Conservation (phyloP, 306 rosid genomes). For the Begonia fuchsioides region DNA sequence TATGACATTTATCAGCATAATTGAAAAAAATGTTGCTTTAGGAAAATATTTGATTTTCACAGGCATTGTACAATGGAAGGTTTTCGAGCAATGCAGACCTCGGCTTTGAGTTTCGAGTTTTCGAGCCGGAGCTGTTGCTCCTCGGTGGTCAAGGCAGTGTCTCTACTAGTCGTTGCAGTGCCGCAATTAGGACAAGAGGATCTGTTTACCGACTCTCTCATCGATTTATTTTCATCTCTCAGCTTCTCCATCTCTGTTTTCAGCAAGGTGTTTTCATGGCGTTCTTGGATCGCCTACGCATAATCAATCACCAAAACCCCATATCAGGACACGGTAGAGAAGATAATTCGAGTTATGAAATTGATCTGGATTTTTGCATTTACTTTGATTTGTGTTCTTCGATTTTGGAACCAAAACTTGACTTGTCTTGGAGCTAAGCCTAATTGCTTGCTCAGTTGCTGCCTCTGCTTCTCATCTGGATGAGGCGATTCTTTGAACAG, state of each 20-base stretch:
- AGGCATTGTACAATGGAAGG: too few species aligned
- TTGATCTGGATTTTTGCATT: background rate
- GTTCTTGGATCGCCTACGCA: constrained; percentile 83
- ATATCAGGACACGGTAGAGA: background rate
- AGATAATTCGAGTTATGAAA: background rate
- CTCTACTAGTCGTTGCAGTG: constrained; percentile 36
- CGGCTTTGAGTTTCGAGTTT: constrained; percentile 88
- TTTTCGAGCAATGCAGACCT: constrained; percentile 23
- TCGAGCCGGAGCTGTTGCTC: constrained; percentile 84
- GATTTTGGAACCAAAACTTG: constrained; percentile 98
- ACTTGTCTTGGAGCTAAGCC: constrained; percentile 95
- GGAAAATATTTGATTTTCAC: too few species aligned
- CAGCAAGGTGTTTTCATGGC: constrained; percentile 78
- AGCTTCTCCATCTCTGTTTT: constrained; percentile 83
- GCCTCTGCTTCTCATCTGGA: constrained; percentile 98
- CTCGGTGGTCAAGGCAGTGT: constrained; percentile 45
- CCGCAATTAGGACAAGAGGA: constrained; percentile 91
- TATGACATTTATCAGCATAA: too few species aligned
- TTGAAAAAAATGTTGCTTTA: too few species aligned
- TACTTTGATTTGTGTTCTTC: constrained; percentile 97
- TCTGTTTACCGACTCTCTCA: constrained; percentile 56
- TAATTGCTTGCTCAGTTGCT: constrained; percentile 77
- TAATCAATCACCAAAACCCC: background rate
- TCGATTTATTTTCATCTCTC: constrained; percentile 55
- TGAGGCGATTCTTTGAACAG: constrained; percentile 94